phyloP scores from a whole-genome alignment of 306 rosid species.

The Citrullus mucosospermus region DNA sequence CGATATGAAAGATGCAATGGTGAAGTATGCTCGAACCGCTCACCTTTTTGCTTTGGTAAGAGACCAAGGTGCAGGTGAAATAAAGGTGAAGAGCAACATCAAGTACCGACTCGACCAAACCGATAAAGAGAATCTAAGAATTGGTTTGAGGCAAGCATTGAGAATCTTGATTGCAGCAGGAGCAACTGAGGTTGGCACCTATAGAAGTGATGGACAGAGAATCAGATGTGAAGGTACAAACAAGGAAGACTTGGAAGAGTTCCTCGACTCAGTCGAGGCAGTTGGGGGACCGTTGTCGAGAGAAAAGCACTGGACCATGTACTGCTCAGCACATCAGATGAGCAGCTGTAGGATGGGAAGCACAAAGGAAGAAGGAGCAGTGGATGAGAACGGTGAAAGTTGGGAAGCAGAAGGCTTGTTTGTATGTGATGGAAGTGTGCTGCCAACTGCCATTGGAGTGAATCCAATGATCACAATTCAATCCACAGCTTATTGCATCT shows the following conservation, averaged over 20 bases:
- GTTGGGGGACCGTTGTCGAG: constrained; percentile 53
- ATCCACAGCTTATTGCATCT: constrained; percentile 75
- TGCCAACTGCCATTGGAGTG: constrained; percentile 77
- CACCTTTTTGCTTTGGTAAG: constrained; percentile 52
- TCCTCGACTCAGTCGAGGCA: constrained; percentile 40
- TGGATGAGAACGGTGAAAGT: constrained; percentile 71
- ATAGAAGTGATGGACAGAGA: constrained; percentile 81
- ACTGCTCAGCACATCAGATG: constrained; percentile 71
- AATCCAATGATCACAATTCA: constrained; percentile 93
- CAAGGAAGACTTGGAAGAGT: constrained; percentile 56
- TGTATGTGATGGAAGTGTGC: constrained; percentile 82
- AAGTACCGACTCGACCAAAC: constrained; percentile 32
- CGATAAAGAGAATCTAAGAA: constrained; percentile 54
- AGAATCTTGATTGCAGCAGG: constrained; percentile 81
- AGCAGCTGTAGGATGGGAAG: constrained; percentile 70
- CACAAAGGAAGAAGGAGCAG: constrained; percentile 51
- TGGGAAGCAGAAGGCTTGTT: constrained; percentile 86
- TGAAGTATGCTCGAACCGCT: constrained; percentile 58
- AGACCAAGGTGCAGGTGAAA: constrained; percentile 77
- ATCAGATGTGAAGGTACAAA: constrained; percentile 43
- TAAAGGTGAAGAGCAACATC: constrained; percentile 33
- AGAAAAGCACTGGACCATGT: constrained; percentile 45
- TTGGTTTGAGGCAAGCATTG: constrained; percentile 54
- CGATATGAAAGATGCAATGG: constrained; percentile 59
- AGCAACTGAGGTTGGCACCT: constrained; percentile 88